Base-by-base conservation (phyloP, 768 basidiomycete genomes). In the Suillus subaureus region DNA sequence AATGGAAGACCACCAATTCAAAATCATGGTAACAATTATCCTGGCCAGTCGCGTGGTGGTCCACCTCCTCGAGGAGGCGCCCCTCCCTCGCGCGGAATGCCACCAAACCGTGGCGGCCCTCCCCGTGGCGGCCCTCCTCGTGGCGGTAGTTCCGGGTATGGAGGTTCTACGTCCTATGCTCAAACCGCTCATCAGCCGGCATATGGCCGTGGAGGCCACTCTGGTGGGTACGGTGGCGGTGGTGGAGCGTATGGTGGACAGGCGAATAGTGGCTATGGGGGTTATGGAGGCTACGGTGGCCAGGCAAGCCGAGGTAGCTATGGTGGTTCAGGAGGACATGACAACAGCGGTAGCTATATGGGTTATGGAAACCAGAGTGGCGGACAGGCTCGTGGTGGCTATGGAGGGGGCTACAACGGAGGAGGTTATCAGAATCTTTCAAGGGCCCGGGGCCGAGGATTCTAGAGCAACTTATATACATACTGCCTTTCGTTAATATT, bases 381-480 rank as follows among this genome's bases (percentile, higher is more conserved):
- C 28, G 55, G 63, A 45, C 55, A 64, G n/a, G 61, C 45, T 33
- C 58, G 60, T 61, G 69, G 75, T 56, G 75, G 73, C 12, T 73
- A 73, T 49, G 69, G 70, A 8, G 70, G 79, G 64, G 79, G 72
- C 2, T 62, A 68, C 49, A 56, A 66, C 47, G 67, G 74, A 35
- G 64, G 70, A 13, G 42, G 69, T 56, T 68, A 70, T 28, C 55
- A 80, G 58, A 77, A 72, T 60, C 47, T 70, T 40, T 67, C 77
- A 4, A 71, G 86, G 64, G 85, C 85, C 35, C 78, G 87, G 70
- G 88, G 85, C 12, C 79, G 87, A 45, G 83, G 84, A 54, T 75
- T 79, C 31, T 82, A 84, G 76, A 78, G 72, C 81, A 79, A 78
- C 58, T 70, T 71, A 72, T 51, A 13, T 69, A 12, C 26, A 70